Conservation (phyloP, 2,329 filamentous ascomycete genomes). For the Mycocentrospora acerina region DNA sequence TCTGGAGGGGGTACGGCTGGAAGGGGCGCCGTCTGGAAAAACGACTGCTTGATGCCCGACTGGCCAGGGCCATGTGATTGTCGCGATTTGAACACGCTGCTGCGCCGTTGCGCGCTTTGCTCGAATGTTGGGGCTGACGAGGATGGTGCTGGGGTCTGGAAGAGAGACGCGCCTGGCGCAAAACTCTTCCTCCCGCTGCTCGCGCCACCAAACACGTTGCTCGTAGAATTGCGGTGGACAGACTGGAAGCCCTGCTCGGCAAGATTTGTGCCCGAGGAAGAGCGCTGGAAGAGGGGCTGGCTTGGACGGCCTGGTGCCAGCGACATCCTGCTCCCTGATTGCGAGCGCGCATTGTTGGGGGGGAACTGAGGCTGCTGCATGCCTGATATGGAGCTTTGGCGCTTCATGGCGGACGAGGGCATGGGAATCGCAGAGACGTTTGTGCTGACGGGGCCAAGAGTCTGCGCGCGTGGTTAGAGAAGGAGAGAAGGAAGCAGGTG, state of each 20-base stretch:
- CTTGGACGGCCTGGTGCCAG: constrained; percentile 77
- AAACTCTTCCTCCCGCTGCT: constrained; percentile 70
- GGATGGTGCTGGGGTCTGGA: constrained; percentile 48
- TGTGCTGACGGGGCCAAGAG: constrained; percentile 80
- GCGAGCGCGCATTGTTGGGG: constrained; percentile 70
- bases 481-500: constrained; percentile 3
- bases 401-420: constrained; percentile 91
- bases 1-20: constrained; percentile 82
- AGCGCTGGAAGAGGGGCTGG: constrained; percentile 83
- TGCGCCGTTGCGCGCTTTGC: constrained; percentile 66
- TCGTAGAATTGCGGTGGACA: constrained; percentile 80
- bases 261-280: constrained; percentile 79
- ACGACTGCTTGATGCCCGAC: constrained; percentile 77
- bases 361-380: constrained; percentile 57
- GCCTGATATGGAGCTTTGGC: constrained; percentile 75
- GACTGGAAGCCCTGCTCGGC: constrained; percentile 80
- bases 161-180: constrained; percentile 57
- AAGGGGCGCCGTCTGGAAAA: constrained; percentile 85
- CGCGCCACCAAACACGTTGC: constrained; percentile 58
- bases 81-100: constrained; percentile 64
- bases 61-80: constrained; percentile 67
- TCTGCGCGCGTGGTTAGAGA: constrained; percentile 55
- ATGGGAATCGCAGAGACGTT: constrained; percentile 79
- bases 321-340: constrained; percentile 81
- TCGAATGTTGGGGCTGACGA: constrained; percentile 49